Percentiles rank a stretch among this genome's conserved stretches.
phyloP scores from a whole-genome alignment of 306 rosid species.

The Gastrolobium villosum region DNA sequence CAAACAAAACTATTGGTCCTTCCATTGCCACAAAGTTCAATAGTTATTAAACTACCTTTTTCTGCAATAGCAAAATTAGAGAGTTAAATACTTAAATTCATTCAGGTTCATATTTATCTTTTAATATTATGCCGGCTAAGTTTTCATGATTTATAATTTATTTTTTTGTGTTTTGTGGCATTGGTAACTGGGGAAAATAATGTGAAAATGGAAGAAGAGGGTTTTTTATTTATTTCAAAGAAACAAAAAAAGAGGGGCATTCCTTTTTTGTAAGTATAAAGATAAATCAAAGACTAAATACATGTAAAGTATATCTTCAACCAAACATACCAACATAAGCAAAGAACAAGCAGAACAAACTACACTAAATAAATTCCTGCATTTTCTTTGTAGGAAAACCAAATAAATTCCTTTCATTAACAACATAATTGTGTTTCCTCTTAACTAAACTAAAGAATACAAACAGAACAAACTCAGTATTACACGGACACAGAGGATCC shows the following conservation, averaged over 20 bases:
- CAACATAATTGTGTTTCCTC: conserved; percentile 28
- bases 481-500: conserved; percentile 97
- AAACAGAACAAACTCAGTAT: conserved; percentile 52
- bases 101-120: no score
- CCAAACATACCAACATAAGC: conserved; percentile 88
- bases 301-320: background rate
- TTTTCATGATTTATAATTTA: background rate
- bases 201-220: background rate
- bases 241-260: conserved; percentile 12
- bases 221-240: no score
- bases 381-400: conserved; percentile 71
- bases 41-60: no score
- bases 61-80: no score
- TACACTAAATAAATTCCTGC: conserved; percentile 98
- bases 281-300: conserved; percentile 12
- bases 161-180: background rate
- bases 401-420: conserved; percentile 46
- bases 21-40: no score
- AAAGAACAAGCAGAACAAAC: conserved; percentile 92
- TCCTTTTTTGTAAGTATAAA: conserved; percentile 1
- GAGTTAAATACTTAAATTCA: no score
- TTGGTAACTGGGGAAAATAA: background rate
- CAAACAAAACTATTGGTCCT: no score
- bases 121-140: background rate
- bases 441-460: conserved; percentile 11